phyloP scores from a whole-genome alignment of 176 grass and related monocot genomes.

The Chloris gayana region DNA sequence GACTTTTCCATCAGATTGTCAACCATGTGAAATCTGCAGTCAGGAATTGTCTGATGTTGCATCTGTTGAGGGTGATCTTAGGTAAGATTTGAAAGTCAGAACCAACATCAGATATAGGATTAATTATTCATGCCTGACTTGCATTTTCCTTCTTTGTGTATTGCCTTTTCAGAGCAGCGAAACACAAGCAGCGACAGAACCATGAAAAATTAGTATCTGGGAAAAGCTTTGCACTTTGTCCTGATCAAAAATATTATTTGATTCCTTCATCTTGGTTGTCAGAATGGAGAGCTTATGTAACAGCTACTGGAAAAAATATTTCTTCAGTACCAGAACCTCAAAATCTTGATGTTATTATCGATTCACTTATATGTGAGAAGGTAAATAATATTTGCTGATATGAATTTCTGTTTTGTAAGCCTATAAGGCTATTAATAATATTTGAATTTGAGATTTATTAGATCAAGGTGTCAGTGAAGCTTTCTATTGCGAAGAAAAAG shows the following conservation, averaged over 20 bases:
- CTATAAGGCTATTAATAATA: constrained; percentile 25
- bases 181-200: constrained; percentile 80
- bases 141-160: constrained; percentile 30
- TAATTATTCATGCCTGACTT: constrained; percentile 37
- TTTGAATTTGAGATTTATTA: constrained; percentile 15
- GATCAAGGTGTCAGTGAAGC: neutral
- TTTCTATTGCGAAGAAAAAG: constrained; percentile 1
- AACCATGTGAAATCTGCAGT: constrained; percentile 71
- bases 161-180: constrained; percentile 64
- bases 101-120: constrained; percentile 15
- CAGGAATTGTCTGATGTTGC: constrained; percentile 85
- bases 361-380: constrained; percentile 91
- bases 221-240: constrained; percentile 67
- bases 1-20: constrained; percentile 72
- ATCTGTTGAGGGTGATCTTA: constrained; percentile 78
- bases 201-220: constrained; percentile 86
- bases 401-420: neutral
- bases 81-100: constrained; percentile 55
- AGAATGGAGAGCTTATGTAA: constrained; percentile 91
- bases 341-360: constrained; percentile 62
- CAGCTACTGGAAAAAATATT: constrained; percentile 89
- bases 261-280: constrained; percentile 85
- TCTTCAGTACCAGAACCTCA: constrained; percentile 74
- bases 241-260: constrained; percentile 79
- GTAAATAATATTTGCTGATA: constrained; percentile 49